A percentile compares a stretch with the other conserved stretches of the same genome.
phyloP scores from a whole-genome alignment of 768 basidiomycete genomes.

The Fistulinella prunicolor region DNA sequence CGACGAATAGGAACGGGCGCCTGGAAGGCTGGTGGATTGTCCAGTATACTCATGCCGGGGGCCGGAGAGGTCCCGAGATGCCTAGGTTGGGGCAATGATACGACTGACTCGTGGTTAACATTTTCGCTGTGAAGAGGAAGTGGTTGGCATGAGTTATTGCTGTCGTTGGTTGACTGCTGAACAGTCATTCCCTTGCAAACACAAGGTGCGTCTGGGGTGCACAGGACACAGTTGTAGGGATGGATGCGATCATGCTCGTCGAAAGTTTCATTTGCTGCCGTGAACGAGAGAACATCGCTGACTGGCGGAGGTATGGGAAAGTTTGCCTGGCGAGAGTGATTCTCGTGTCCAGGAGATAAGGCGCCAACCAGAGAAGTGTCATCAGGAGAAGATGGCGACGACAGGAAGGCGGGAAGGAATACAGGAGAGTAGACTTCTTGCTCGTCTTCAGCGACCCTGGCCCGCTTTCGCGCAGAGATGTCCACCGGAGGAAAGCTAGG shows the following conservation, averaged over 20 bases:
- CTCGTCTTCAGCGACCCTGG: constrained; percentile 28
- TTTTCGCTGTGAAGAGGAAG: constrained; percentile 13
- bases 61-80: constrained; percentile 28
- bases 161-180: constrained; percentile 39
- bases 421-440: constrained; percentile 16
- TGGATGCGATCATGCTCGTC: constrained; percentile 32
- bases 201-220: constrained; percentile 65
- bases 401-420: constrained; percentile 24
- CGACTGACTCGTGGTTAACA: constrained; percentile 11
- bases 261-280: constrained; percentile 32
- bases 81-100: constrained; percentile 26
- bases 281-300: constrained; percentile 36
- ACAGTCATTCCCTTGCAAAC: constrained; percentile 70
- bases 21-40: constrained; percentile 76
- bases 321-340: constrained; percentile 23
- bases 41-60: constrained; percentile 56
- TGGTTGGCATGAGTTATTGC: constrained; percentile 7
- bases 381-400: constrained; percentile 47
- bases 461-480: constrained; percentile 37
- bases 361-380: constrained; percentile 27
- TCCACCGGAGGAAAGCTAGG: constrained; percentile 21
- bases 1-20: constrained; percentile 80
- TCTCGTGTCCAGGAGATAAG: constrained; percentile 33
- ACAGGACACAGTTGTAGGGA: constrained; percentile 64
- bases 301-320: constrained; percentile 32